Evolutionary conservation across 768 basidiomycete genomes (phyloP).

Genomic region (Pulveroboletus sp.): DNA sequence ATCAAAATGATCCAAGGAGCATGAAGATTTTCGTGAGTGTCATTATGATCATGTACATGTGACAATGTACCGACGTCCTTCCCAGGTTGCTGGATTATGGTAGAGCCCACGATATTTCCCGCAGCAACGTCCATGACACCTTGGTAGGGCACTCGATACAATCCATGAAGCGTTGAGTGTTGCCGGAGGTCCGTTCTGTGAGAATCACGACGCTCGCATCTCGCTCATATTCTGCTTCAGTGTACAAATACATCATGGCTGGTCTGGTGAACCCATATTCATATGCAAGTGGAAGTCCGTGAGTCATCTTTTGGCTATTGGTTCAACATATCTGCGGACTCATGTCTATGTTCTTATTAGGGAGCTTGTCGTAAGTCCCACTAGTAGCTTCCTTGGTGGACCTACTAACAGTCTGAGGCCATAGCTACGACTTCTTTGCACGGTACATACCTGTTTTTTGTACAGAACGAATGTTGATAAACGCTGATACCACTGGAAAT

Average conservation of each 20-base stretch:
- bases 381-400: background rate
- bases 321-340: background rate
- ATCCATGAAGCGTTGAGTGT: background rate
- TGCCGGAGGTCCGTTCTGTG: background rate
- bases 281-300: background rate
- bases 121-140: background rate
- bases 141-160: background rate
- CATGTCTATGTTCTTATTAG: background rate
- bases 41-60: background rate
- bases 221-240: background rate
- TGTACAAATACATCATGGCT: background rate
- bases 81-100: background rate
- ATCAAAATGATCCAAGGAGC: background rate
- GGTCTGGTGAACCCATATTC: background rate
- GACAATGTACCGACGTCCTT: background rate
- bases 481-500: background rate
- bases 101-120: background rate
- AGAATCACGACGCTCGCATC: background rate
- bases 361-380: background rate
- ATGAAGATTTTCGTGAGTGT: background rate
- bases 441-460: background rate
- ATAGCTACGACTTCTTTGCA: background rate
- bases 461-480: background rate
- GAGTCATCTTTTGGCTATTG: background rate
- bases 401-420: too few species aligned